Evolutionary conservation across 1,139 yeast species (phyloP), one percentile per base, ranked within the genome.

Genomic region (Sugiyamaella xylanicola): DNA sequence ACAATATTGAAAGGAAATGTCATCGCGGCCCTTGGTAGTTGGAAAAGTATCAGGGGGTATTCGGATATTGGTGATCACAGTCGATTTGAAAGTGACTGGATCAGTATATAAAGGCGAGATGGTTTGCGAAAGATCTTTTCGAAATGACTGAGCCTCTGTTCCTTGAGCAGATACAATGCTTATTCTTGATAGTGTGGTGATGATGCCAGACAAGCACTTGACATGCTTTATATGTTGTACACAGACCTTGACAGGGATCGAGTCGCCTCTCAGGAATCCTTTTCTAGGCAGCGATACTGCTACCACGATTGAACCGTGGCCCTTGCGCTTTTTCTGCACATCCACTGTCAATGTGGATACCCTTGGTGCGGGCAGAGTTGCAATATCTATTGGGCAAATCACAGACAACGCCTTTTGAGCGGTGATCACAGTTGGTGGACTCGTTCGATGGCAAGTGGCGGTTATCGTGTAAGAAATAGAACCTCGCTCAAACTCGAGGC

Each of bases 41-140:
- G 97, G 95, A 68, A 91, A 89, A 0, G 89, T 84, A 64, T 91
- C 97, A 0, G 88, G 82, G 0, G 97, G 97, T 0, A 91, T 84
- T 59, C 85, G 76, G 21, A 91, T 72, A 48, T 82, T 81, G 1
- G 92, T 82, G 40, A 81, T 81, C 3, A 86, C 78, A 43, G 81
- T 85, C 32, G 85, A 78, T 35, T 77, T 73, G 47, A 84, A 75
- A 0, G 87, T 79, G 4, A 68, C 74, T 0, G 95, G 92, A 66
- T 89, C 93, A 20, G 89, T 83, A 61, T 83, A 85, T n/a, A 91
- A 72, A 0, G 97, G 96, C 0, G 87, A 78, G 1, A 90, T 80
- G 47, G 82, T 79, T 70, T 91, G 97, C 41, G 86, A 83, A 17
- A 91, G 74, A 67, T 91, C 97, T 68, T 91, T 91, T 60, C 97